Evolutionary conservation across 2,329 filamentous ascomycete genomes (phyloP).

Genomic region (Exophiala calicioides): DNA sequence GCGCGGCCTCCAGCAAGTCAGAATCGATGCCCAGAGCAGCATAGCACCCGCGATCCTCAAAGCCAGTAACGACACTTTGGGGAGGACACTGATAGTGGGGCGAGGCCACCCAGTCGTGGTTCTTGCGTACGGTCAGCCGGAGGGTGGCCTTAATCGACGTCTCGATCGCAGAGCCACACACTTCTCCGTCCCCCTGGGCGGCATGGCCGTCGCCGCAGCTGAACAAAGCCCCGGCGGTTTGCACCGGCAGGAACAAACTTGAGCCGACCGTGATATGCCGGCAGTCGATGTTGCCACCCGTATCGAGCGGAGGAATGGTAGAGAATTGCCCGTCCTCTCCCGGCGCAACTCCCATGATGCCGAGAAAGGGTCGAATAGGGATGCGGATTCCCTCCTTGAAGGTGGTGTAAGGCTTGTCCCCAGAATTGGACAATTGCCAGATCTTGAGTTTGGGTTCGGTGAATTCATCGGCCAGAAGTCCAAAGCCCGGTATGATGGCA

Average conservation of each 20-base stretch:
- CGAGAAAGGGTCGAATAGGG: constrained; percentile 55
- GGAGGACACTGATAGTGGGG: constrained; percentile 49
- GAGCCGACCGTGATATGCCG: constrained; percentile 51
- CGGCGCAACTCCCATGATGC: constrained; percentile 55
- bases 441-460: constrained; percentile 49
- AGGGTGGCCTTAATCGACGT: constrained; percentile 54
- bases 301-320: constrained; percentile 54
- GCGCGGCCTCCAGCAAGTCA: constrained; percentile 52
- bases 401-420: constrained; percentile 40
- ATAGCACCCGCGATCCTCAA: constrained; percentile 45
- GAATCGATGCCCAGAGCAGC: constrained; percentile 51
- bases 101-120: constrained; percentile 48
- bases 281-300: constrained; percentile 59
- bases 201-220: constrained; percentile 58
- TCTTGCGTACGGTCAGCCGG: constrained; percentile 52
- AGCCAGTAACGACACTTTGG: constrained; percentile 33
- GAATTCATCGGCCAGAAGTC: constrained; percentile 53
- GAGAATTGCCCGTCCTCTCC: constrained; percentile 47
- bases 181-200: constrained; percentile 57
- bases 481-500: constrained; percentile 53
- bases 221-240: constrained; percentile 53
- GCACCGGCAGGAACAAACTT: constrained; percentile 52
- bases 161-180: constrained; percentile 60
- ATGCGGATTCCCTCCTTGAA: constrained; percentile 53
- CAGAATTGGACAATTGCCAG: constrained; percentile 46